A percentile compares a stretch with the other conserved stretches of the same genome.
Conservation (phyloP, 208 protist species). For the Leishmania arabica region DNA sequence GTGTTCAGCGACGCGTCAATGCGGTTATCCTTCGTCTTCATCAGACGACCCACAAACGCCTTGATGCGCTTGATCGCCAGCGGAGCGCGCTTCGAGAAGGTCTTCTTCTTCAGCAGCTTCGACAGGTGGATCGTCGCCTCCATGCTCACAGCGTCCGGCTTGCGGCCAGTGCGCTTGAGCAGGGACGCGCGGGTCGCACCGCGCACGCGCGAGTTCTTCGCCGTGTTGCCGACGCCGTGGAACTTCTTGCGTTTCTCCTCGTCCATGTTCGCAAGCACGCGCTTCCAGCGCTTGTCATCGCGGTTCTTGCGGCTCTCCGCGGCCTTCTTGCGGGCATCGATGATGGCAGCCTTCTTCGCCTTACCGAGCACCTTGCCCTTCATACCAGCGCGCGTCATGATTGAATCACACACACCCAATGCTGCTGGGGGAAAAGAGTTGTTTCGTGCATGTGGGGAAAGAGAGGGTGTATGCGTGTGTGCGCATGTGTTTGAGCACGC, state of each 20-base stretch:
- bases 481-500: background rate
- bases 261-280: conserved; percentile 87
- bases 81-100: conserved; percentile 97
- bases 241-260: conserved; percentile 85
- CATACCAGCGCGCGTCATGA: conserved; percentile 77
- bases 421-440: background rate
- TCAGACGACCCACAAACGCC: conserved; percentile 93
- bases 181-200: conserved; percentile 81
- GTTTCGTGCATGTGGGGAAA: background rate
- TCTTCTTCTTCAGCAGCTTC: conserved; percentile 96
- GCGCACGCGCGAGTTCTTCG: conserved; percentile 84
- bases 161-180: conserved; percentile 84
- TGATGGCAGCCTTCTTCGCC: conserved; percentile 80
- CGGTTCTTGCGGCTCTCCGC: conserved; percentile 75
- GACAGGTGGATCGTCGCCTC: conserved; percentile 98
- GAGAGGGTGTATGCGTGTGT: background rate
- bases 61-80: conserved; percentile 96
- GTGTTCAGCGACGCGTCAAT: conserved; percentile 97
- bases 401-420: conserved; percentile 1
- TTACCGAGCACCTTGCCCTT: conserved; percentile 85
- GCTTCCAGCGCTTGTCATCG: conserved; percentile 91
- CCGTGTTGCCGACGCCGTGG: conserved; percentile 88
- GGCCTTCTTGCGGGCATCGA: conserved; percentile 77
- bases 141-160: conserved; percentile 88
- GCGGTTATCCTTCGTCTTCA: conserved; percentile 98